Conservation (phyloP, 768 basidiomycete genomes). For the Tephrocybe sp. region DNA sequence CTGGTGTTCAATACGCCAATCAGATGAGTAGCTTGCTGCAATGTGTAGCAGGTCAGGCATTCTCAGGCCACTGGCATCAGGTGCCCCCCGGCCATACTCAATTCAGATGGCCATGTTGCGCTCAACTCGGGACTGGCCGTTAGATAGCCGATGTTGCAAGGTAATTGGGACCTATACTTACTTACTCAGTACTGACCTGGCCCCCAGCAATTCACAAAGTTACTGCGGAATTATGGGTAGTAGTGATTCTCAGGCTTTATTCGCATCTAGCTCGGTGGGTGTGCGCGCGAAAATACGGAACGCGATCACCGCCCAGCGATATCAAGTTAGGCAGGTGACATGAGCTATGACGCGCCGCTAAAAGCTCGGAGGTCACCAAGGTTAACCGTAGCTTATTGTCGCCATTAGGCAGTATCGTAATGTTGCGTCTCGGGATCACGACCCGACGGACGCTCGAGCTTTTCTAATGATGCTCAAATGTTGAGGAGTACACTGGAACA, state of each 20-base stretch:
- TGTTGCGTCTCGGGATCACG: constrained; percentile 1
- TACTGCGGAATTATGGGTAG: neutral
- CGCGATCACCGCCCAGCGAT: neutral
- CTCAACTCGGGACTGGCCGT: neutral
- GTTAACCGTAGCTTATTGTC: constrained; percentile 8
- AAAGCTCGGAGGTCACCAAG: constrained; percentile 12
- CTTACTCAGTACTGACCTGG: too few relatives aligned
- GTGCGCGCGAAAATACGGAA: neutral
- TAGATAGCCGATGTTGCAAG: neutral
- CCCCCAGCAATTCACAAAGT: neutral
- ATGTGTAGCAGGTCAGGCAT: too few relatives aligned
- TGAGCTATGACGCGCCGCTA: constrained; percentile 9
- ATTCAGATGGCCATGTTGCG: constrained; percentile 1
- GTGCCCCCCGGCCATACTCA: too few relatives aligned
- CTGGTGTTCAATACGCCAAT: too few relatives aligned
- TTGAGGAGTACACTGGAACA: neutral
- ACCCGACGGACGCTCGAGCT: neutral
- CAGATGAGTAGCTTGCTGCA: too few relatives aligned
- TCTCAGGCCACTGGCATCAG: too few relatives aligned
- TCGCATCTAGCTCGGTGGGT: neutral
- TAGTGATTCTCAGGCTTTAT: neutral
- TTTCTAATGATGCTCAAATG: constrained; percentile 9
- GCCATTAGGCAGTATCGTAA: constrained; percentile 10
- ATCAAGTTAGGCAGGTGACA: constrained; percentile 4
- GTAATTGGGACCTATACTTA: neutral